phyloP scores from a whole-genome alignment of 768 basidiomycete species.

The Boletus rubescentipes region DNA sequence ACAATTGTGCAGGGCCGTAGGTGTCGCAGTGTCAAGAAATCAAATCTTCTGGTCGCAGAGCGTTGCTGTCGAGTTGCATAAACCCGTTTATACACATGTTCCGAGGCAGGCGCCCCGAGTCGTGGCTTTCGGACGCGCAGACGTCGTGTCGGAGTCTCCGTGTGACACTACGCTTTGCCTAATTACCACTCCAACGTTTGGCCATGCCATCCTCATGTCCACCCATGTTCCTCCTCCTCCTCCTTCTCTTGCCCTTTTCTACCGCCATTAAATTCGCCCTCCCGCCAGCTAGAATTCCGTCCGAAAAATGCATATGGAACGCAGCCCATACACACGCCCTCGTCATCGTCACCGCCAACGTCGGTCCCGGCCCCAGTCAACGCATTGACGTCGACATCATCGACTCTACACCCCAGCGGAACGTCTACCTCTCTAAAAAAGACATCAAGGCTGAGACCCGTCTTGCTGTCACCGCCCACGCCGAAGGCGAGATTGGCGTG shows the following conservation, averaged over 20 bases:
- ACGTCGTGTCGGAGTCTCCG: not conserved
- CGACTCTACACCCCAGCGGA: constrained; percentile 80
- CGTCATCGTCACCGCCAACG: constrained; percentile 95
- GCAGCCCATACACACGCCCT: constrained; percentile 81
- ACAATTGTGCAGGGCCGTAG: too few species aligned
- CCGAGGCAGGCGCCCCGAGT: not conserved
- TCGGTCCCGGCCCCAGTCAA: constrained; percentile 71
- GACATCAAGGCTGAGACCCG: constrained; percentile 89
- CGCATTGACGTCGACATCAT: constrained; percentile 93
- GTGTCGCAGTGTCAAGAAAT: not conserved
- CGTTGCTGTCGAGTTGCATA: not conserved
- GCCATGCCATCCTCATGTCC: not conserved
- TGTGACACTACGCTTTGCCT: not conserved
- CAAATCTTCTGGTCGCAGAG: not conserved
- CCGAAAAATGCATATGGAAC: constrained; percentile 93
- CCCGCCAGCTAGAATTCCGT: constrained; percentile 68
- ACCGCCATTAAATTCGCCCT: constrained; percentile 85
- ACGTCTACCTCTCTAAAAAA: constrained; percentile 88
- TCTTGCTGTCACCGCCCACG: constrained; percentile 90
- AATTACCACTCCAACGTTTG: not conserved
- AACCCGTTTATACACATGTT: not conserved
- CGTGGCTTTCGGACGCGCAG: too few species aligned
- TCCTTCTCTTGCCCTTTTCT: constrained; percentile 30
- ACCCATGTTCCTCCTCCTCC: constrained; percentile 20
- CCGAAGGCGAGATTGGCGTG: constrained; percentile 92